Conservation (phyloP, 495 filamentous ascomycete species). For the Gamarada debralockiae region DNA sequence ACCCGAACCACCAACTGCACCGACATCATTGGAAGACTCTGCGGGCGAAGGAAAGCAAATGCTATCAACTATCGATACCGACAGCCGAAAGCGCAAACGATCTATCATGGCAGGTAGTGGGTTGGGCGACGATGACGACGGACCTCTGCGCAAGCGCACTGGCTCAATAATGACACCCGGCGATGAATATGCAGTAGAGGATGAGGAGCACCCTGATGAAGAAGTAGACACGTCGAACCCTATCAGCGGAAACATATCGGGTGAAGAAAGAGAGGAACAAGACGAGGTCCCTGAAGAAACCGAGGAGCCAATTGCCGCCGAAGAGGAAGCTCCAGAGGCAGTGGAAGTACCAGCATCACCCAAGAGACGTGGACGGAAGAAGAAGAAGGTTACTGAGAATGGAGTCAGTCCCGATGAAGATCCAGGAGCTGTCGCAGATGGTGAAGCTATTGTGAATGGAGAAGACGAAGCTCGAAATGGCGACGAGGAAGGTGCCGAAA, state of each 20-base stretch:
- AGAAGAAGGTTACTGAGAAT: constrained; percentile 23
- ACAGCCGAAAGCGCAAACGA: constrained; percentile 50
- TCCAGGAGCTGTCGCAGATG: background rate
- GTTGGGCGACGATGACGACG: constrained; percentile 37
- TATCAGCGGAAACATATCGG: constrained; percentile 26
- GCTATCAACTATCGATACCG: constrained; percentile 28
- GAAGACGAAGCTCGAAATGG: constrained; percentile 30
- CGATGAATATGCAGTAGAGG: constrained; percentile 25
- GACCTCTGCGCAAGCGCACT: constrained; percentile 55
- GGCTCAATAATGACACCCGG: constrained; percentile 38
- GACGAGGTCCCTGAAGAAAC: constrained; percentile 29
- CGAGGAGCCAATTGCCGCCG: constrained; percentile 31
- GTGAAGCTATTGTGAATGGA: constrained; percentile 23
- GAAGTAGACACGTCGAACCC: constrained; percentile 23
- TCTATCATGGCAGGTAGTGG: constrained; percentile 34
- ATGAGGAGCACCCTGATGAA: constrained; percentile 18
- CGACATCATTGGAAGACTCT: constrained; percentile 23
- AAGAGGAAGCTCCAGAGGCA: constrained; percentile 31
- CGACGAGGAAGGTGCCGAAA: constrained; percentile 40
- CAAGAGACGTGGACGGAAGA: constrained; percentile 25
- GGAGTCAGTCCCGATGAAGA: constrained; percentile 12
- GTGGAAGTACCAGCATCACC: constrained; percentile 21
- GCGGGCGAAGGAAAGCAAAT: constrained; percentile 18
- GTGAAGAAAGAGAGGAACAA: constrained; percentile 24
- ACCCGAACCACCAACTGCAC: constrained; percentile 26